These are phyloP conservation scores for Glycyrrhiza uralensis DNA, from an alignment of 306 rosid species.

Conservation along the genomic window DNA sequence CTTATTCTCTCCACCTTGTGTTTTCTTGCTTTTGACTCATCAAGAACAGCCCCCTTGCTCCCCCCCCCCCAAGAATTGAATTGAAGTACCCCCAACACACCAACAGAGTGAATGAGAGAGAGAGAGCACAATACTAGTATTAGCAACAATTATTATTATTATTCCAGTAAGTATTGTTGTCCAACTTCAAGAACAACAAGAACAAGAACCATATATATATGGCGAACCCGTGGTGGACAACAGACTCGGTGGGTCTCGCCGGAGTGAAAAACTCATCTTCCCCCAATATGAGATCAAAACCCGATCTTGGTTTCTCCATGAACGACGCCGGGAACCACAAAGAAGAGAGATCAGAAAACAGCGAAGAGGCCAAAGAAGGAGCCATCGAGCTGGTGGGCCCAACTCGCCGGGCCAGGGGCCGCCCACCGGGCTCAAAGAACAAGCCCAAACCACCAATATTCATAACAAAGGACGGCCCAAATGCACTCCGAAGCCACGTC, in stretches of 20 bases:
- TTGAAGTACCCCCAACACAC: too few species aligned
- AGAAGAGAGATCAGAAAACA: constrained; percentile 41
- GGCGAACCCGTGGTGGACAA: constrained; percentile 74
- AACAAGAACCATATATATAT: too few species aligned
- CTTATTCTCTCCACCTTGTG: too few species aligned
- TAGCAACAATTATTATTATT: too few species aligned
- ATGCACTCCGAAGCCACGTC: constrained; percentile 67
- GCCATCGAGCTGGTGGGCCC: constrained; percentile 38
- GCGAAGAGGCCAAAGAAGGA: constrained; percentile 58
- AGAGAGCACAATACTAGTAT: too few species aligned
- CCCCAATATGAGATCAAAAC: constrained; percentile 43
- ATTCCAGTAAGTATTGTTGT: too few species aligned
- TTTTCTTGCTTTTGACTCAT: too few species aligned
- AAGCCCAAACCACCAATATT: constrained; percentile 65
- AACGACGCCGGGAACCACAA: constrained; percentile 12
- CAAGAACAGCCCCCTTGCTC: too few species aligned
- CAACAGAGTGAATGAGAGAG: too few species aligned
- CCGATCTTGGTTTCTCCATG: constrained; percentile 61
- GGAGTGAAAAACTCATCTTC: constrained; percentile 37
- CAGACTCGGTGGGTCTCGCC: constrained; percentile 45
- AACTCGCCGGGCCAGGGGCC: constrained; percentile 50
- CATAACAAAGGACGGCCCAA: constrained; percentile 62
- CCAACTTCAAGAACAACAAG: too few species aligned
- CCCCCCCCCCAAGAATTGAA: too few species aligned
- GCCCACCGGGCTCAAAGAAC: constrained; percentile 68